Base-by-base conservation (phyloP, 2,329 filamentous ascomycete species). In the Davidsoniella virescens region DNA sequence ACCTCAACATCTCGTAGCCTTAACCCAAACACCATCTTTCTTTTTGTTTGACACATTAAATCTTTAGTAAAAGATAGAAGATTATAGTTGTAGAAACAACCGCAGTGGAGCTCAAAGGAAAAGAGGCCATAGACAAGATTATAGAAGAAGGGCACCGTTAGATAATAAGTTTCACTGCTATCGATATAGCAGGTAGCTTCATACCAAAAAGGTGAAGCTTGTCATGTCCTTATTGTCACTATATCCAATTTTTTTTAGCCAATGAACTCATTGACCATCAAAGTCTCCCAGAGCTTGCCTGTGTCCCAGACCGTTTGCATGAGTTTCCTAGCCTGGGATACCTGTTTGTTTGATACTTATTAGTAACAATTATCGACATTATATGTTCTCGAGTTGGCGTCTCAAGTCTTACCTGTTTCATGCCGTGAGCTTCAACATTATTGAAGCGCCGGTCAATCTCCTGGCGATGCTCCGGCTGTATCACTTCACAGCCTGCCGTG, bases 401-500 rank as follows among this genome's bases (percentile, higher is more conserved):
- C 17, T 33, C 12, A 50, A n/a, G 45, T 57, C 70, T 63, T 57
- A 82, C 82, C 69, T 90, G 84, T 54, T 76, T 82, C 76, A 90
- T 80, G 4, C 84, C 85, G 55, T 80, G 80, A 4, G 72, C 76
- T 64, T 90, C 84, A 1, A 86, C 75, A 16, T 72, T 72, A 60
- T 70, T 69, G 59, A 92, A 70, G 44, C 84, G 70, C 56, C 77
- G 73, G 58, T 84, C 66, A 37, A 90, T 76, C 58, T 76, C 70
- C 20, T 66, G 65, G 46, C 78, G 69, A 56, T 82, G 74, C 2
- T 63, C 64, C 33, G 67, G 58, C 45, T 78, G 72, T 50, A 66
- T 66, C 1, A 79, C 77, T 61, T 92, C 83, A 56, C 84, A 88
- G 0, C 85, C 86, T 1, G 85, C 85, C 1, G 83, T 84, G 62